Evolutionary conservation across 257 asterid genomes (phyloP).

Genomic region (Solanum sejunctum): DNA sequence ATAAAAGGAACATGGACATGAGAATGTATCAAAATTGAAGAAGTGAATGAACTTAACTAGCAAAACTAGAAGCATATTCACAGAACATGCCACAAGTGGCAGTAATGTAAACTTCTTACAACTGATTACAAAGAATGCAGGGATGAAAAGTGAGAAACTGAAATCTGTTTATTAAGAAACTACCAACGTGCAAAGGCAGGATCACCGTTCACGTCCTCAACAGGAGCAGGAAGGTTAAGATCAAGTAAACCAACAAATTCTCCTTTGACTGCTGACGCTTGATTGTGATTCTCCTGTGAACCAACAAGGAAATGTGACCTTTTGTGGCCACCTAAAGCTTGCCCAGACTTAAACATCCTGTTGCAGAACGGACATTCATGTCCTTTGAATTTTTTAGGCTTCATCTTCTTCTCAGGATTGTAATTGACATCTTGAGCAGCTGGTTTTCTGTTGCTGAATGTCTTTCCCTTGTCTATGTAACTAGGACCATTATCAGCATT

Average conservation of each 20-base stretch:
- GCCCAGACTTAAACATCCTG: slow-evolving; percentile 84
- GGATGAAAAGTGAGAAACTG: background rate
- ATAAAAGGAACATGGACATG: background rate
- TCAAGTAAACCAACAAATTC: slow-evolving; percentile 50
- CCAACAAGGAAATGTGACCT: slow-evolving; percentile 70
- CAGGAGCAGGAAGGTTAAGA: slow-evolving; percentile 85
- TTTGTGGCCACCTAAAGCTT: slow-evolving; percentile 94
- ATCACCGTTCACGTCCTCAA: slow-evolving; percentile 34
- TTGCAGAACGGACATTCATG: slow-evolving; percentile 66
- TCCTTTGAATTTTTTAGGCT: slow-evolving; percentile 39
- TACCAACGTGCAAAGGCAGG: slow-evolving; percentile 26
- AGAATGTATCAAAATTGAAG: background rate
- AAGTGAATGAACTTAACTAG: background rate
- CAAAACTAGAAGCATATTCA: background rate
- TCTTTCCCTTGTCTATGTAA: slow-evolving; percentile 16
- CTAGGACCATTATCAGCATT: slow-evolving; percentile 23
- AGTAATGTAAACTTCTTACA: background rate
- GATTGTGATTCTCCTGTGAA: slow-evolving; percentile 21
- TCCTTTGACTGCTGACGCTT: slow-evolving; percentile 19
- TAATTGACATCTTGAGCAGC: slow-evolving; percentile 11
- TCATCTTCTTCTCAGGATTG: slow-evolving; percentile 24
- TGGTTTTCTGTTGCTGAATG: slow-evolving; percentile 22
- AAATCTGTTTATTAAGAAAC: background rate
- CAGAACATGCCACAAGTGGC: background rate
- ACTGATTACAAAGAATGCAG: background rate